Conservation (phyloP, 768 basidiomycete genomes). For the Termitomyces eurrhizus region DNA sequence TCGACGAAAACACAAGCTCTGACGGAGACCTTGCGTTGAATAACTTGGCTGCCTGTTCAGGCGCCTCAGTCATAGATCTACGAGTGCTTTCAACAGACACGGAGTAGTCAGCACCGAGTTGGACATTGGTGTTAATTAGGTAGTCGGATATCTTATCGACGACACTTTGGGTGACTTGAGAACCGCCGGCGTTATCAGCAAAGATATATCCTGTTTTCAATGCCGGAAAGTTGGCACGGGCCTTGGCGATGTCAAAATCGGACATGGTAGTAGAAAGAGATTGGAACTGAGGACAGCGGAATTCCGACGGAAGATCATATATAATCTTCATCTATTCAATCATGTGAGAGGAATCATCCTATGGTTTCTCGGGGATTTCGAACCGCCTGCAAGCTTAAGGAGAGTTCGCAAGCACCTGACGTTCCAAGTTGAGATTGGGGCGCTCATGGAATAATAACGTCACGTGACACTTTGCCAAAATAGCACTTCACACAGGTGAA, state of each 20-base stretch:
- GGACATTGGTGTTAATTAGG: conserved; percentile 67
- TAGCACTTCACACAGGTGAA: no score
- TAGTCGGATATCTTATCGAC: conserved; percentile 64
- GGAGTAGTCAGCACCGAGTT: conserved; percentile 68
- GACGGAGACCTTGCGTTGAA: conserved; percentile 60
- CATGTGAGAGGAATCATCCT: not conserved
- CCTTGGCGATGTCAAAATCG: conserved; percentile 43
- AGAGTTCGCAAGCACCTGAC: not conserved
- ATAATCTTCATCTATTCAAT: not conserved
- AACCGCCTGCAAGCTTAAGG: not conserved
- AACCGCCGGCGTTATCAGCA: conserved; percentile 77
- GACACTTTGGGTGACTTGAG: conserved; percentile 52
- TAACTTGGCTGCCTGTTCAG: conserved; percentile 48
- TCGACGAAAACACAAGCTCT: conserved; percentile 65
- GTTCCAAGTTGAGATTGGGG: not conserved
- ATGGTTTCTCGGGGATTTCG: not conserved
- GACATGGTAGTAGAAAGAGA: conserved; percentile 13
- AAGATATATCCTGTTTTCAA: conserved; percentile 58
- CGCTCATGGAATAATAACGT: no score
- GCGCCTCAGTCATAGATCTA: conserved; percentile 46
- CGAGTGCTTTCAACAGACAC: conserved; percentile 48
- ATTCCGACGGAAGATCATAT: not conserved
- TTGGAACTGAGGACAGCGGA: not conserved
- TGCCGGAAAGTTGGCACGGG: conserved; percentile 60
- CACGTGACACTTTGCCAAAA: no score